Conservation (phyloP, 352 stramenopile species). For the Aphanomyces astaci region DNA sequence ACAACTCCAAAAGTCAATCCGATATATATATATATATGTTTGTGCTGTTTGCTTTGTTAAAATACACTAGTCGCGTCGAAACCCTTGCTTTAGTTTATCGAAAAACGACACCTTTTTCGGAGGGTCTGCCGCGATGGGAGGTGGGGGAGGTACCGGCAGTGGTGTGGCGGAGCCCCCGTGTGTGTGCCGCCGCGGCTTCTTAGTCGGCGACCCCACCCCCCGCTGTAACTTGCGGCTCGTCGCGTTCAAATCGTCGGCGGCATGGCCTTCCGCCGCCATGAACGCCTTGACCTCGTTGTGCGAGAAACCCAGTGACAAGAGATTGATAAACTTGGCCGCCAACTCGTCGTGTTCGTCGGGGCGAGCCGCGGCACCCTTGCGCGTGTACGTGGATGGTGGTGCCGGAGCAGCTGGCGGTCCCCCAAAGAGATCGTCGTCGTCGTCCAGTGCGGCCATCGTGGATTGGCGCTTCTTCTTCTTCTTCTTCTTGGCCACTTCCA, state of each 20-base stretch:
- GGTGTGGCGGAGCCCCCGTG: not conserved
- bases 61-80: not conserved
- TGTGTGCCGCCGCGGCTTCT: not conserved
- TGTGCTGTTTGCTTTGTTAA: not conserved
- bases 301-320: constrained; percentile 13
- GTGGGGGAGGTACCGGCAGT: not conserved
- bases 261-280: constrained; percentile 17
- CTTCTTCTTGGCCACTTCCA: constrained; percentile 2
- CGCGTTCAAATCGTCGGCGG: not conserved
- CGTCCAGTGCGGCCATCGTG: not conserved
- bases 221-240: constrained; percentile 1
- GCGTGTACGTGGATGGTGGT: not conserved
- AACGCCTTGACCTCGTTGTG: constrained; percentile 21
- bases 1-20: too few relatives aligned
- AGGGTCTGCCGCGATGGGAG: not conserved
- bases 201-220: not conserved
- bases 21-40: too few relatives aligned
- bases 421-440: not conserved
- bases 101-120: constrained; percentile 10
- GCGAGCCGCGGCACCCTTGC: not conserved
- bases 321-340: constrained; percentile 16
- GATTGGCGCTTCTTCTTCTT: constrained; percentile 8
- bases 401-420: not conserved
- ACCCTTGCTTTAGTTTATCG: constrained; percentile 6
- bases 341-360: not conserved